Evolutionary conservation across 1,139 yeast species (phyloP).

Genomic region (Debaryomyces fabryi): DNA sequence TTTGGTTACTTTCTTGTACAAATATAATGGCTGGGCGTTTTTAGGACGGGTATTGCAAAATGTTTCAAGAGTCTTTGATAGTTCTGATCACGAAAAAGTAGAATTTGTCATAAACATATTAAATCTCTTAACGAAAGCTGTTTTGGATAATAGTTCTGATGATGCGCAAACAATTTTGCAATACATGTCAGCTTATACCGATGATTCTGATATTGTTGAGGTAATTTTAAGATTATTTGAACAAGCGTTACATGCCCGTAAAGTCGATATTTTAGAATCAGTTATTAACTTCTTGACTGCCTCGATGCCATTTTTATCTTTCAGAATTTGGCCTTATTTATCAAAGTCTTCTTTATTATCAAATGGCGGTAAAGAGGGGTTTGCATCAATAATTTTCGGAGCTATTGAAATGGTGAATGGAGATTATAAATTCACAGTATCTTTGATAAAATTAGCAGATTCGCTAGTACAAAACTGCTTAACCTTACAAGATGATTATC

Average conservation of each 20-base stretch:
- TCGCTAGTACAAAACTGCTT: constrained; percentile 59
- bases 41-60: constrained; percentile 78
- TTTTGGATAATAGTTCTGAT: constrained; percentile 44
- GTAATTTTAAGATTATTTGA: constrained; percentile 68
- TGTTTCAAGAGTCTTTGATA: constrained; percentile 44
- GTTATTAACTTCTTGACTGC: constrained; percentile 55
- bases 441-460: constrained; percentile 57
- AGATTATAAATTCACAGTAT: constrained; percentile 62
- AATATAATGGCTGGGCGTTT: constrained; percentile 85
- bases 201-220: constrained; percentile 70
- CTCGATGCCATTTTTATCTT: constrained; percentile 53
- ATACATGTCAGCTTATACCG: constrained; percentile 59
- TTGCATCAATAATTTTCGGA: constrained; percentile 64
- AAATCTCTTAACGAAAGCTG: constrained; percentile 52
- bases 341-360: constrained; percentile 68
- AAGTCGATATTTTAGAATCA: constrained; percentile 47
- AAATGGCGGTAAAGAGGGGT: constrained; percentile 69
- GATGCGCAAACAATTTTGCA: constrained; percentile 52
- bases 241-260: constrained; percentile 62
- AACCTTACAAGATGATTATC: constrained; percentile 39
- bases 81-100: constrained; percentile 37
- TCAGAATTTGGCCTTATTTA: constrained; percentile 79
- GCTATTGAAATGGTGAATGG: constrained; percentile 75
- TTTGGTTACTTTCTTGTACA: constrained; percentile 70
- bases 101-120: constrained; percentile 51